Evolutionary conservation across 106 monocot species (phyloP).

Genomic region (Dendrobium officinale): DNA sequence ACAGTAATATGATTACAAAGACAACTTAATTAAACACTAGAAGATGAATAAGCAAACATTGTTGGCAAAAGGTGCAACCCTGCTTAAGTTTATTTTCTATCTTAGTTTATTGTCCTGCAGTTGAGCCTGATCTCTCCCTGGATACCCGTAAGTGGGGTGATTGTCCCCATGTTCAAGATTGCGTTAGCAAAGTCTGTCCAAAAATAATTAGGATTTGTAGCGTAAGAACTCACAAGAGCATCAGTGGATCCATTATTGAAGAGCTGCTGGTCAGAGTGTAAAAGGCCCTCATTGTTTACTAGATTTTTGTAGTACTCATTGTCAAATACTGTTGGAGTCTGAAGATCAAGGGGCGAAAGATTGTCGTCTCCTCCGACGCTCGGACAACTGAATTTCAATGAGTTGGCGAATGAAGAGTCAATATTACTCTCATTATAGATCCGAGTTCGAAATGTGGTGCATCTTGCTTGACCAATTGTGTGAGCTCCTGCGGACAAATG

Average conservation of each 20-base stretch:
- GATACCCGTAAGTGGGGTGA: slow-evolving; percentile 27
- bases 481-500: slow-evolving; percentile 27
- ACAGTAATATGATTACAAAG: too few relatives aligned
- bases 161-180: slow-evolving; percentile 30
- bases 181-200: slow-evolving; percentile 21
- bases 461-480: slow-evolving; percentile 46
- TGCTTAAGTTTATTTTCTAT: too few relatives aligned
- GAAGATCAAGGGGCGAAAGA: slow-evolving; percentile 25
- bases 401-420: slow-evolving; percentile 22
- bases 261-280: slow-evolving; percentile 46
- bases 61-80: too few relatives aligned
- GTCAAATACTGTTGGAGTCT: slow-evolving; percentile 25
- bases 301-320: slow-evolving; percentile 37
- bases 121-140: slow-evolving; percentile 32
- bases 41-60: too few relatives aligned
- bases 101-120: slow-evolving; percentile 23
- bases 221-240: slow-evolving; percentile 23
- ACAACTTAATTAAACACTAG: too few relatives aligned
- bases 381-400: slow-evolving; percentile 30
- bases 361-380: slow-evolving; percentile 26
- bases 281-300: slow-evolving; percentile 23
- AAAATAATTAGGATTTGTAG: slow-evolving; percentile 13
- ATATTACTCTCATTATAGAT: slow-evolving; percentile 54
- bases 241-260: slow-evolving; percentile 31
- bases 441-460: slow-evolving; percentile 26